Percentiles rank a stretch among this genome's conserved stretches.
Conservation (phyloP, 345 rosid genomes). For the Citrus hindsii region DNA sequence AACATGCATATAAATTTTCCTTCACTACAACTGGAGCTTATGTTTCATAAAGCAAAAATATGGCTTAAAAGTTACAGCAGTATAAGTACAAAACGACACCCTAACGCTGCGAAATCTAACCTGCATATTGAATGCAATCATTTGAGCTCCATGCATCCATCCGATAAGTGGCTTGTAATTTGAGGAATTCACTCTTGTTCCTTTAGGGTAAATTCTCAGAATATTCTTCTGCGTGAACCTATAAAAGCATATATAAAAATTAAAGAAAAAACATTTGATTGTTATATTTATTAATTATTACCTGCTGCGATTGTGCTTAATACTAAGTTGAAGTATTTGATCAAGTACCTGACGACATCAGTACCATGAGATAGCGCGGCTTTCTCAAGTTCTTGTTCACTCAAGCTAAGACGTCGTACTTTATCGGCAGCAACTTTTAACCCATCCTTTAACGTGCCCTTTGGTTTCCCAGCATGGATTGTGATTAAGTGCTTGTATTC, state of each 20-base stretch:
- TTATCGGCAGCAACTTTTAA: conserved; percentile 37
- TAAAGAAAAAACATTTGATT: no score
- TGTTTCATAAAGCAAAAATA: no score
- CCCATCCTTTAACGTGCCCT: conserved; percentile 41
- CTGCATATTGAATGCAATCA: conserved; percentile 98
- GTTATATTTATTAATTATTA: no score
- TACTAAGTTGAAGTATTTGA: not conserved
- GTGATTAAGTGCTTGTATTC: conserved; percentile 47
- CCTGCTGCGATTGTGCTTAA: not conserved
- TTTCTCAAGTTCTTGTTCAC: conserved; percentile 63
- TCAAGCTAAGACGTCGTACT: conserved; percentile 76
- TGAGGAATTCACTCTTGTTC: conserved; percentile 79
- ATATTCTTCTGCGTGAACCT: conserved; percentile 85
- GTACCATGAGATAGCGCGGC: conserved; percentile 47
- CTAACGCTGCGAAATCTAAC: conserved; percentile 7
- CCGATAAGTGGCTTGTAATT: conserved; percentile 83
- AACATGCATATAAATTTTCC: no score
- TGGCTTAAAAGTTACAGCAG: no score
- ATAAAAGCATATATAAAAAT: not conserved
- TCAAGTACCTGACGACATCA: conserved; percentile 54
- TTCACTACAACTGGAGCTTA: no score
- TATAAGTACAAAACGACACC: no score
- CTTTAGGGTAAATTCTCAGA: conserved; percentile 85
- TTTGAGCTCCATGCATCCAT: conserved; percentile 99
- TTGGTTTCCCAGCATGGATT: conserved; percentile 59